Evolutionary conservation across 164 flowering plant genomes (phyloP).

Genomic region (Vitis rotundifolia): DNA sequence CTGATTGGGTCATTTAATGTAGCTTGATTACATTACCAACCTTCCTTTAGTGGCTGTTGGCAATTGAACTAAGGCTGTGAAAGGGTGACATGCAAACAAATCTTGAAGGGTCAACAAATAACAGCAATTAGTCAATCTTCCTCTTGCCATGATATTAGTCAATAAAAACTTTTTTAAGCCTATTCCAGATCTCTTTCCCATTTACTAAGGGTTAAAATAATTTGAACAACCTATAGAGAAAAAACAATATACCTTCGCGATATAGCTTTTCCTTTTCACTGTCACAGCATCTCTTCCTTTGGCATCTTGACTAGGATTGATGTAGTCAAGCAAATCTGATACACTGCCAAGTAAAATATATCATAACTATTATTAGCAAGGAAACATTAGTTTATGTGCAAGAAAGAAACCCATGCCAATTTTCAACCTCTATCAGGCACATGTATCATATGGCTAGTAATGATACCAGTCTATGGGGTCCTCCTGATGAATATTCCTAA

Average conservation of each 20-base stretch:
- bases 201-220: neutral
- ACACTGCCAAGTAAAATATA: conserved; percentile 59
- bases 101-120: neutral
- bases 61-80: neutral
- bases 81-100: neutral
- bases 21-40: neutral
- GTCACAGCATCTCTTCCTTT: conserved; percentile 63
- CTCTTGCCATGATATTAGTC: neutral
- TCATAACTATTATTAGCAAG: neutral
- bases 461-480: too few relatives aligned
- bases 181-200: neutral
- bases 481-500: too few relatives aligned
- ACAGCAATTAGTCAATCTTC: neutral
- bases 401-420: neutral
- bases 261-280: conserved; percentile 56
- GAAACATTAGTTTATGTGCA: neutral
- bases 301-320: conserved; percentile 70
- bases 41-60: neutral
- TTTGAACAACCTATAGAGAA: too few relatives aligned
- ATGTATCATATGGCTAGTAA: too few relatives aligned
- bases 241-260: conserved; percentile 55
- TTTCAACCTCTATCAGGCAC: too few relatives aligned
- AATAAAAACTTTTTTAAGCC: neutral
- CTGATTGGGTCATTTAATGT: neutral
- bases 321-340: conserved; percentile 97